Evolutionary conservation across 2,329 filamentous ascomycete species (phyloP).

Genomic region (Neopestalotiopsis rosae): DNA sequence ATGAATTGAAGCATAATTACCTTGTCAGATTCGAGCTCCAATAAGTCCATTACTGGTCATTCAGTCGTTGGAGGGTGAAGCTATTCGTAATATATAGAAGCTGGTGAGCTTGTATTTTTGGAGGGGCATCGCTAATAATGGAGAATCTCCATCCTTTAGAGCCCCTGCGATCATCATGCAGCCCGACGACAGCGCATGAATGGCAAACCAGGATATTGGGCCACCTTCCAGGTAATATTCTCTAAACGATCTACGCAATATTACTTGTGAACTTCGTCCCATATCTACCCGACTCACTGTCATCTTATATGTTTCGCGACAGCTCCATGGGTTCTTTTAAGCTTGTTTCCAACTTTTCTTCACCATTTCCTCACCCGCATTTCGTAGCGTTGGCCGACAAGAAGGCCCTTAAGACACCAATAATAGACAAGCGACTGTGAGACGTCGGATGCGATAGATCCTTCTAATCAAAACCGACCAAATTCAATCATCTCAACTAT

Average conservation of each 20-base stretch:
- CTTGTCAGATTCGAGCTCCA: too few relatives aligned
- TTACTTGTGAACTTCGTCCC: background rate
- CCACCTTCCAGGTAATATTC: constrained; percentile 13
- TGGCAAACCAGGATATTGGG: background rate
- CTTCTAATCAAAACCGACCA: too few relatives aligned
- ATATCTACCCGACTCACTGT: background rate
- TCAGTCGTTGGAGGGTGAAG: background rate
- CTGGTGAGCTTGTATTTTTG: background rate
- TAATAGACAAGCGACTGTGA: background rate
- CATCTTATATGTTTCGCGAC: background rate
- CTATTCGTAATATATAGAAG: background rate
- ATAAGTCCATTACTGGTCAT: too few relatives aligned
- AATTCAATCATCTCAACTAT: background rate
- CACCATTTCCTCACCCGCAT: background rate
- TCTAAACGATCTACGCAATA: background rate
- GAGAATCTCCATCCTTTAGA: background rate
- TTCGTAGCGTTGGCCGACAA: background rate
- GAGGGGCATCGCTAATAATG: background rate
- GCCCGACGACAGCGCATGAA: constrained; percentile 14
- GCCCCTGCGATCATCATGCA: constrained; percentile 13
- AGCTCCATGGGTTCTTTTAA: background rate
- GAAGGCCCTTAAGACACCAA: background rate
- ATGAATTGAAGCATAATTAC: too few relatives aligned
- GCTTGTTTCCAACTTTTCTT: background rate
- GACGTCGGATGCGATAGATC: background rate